Evolutionary conservation across 1,139 yeast genomes (phyloP).

Genomic region (Lizanozyma gosingica): DNA sequence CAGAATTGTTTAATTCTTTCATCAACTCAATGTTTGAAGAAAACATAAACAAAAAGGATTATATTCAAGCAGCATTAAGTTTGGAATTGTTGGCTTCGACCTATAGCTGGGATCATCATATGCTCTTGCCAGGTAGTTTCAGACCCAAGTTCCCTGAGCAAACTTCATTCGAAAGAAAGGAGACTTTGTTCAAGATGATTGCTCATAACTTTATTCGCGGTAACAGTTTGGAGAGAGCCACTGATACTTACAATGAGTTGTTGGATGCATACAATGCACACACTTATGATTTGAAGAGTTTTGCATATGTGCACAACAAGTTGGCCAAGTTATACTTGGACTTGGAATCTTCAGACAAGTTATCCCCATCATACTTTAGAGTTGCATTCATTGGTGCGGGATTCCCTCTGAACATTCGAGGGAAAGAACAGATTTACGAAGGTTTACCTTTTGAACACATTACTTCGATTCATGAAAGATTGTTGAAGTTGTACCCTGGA

Average conservation of each 20-base stretch:
- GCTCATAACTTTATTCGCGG: slow-evolving; percentile 69
- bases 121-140: slow-evolving; percentile 44
- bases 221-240: slow-evolving; percentile 66
- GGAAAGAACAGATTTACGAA: slow-evolving; percentile 73
- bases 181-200: slow-evolving; percentile 59
- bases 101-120: slow-evolving; percentile 65
- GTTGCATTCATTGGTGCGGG: slow-evolving; percentile 81
- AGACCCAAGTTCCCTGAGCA: slow-evolving; percentile 75
- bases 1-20: slow-evolving; percentile 72
- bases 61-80: slow-evolving; percentile 77
- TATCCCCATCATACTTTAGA: slow-evolving; percentile 71
- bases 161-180: slow-evolving; percentile 75
- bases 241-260: slow-evolving; percentile 68
- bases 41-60: slow-evolving; percentile 51
- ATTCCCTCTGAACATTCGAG: slow-evolving; percentile 70
- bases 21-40: slow-evolving; percentile 67
- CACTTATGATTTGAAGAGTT: slow-evolving; percentile 69
- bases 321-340: slow-evolving; percentile 61
- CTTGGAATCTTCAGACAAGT: slow-evolving; percentile 63
- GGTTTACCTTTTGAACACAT: slow-evolving; percentile 86
- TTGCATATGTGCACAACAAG: slow-evolving; percentile 64
- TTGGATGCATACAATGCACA: slow-evolving; percentile 66
- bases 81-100: slow-evolving; percentile 72
- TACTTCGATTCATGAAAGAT: slow-evolving; percentile 71
- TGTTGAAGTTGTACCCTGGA: slow-evolving; percentile 73